Evolutionary conservation across 768 basidiomycete genomes (phyloP).

Genomic region (Rhodotorula taiwanensis): DNA sequence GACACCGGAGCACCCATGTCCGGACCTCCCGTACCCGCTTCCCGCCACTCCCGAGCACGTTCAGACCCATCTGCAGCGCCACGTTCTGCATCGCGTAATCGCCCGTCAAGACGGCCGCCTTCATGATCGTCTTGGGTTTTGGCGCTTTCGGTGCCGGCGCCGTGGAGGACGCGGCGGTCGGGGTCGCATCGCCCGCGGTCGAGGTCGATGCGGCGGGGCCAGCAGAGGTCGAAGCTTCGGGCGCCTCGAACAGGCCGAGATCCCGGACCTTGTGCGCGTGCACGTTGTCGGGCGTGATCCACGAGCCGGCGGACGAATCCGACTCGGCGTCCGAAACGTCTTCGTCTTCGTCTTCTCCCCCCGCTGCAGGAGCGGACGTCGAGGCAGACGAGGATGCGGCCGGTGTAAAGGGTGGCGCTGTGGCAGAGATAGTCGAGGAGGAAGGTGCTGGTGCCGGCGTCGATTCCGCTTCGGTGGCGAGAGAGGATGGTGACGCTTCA

Average conservation of each 20-base stretch:
- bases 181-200: background rate
- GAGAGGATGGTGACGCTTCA: background rate
- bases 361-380: slow-evolving; percentile 1
- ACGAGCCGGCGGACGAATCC: slow-evolving; percentile 75
- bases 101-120: slow-evolving; percentile 88
- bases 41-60: slow-evolving; percentile 80
- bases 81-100: slow-evolving; percentile 99
- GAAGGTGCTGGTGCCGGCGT: background rate
- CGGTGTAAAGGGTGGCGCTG: background rate
- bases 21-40: slow-evolving; percentile 83
- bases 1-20: slow-evolving; percentile 92
- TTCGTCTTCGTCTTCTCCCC: slow-evolving; percentile 51
- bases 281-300: slow-evolving; percentile 92
- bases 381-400: no score
- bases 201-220: background rate
- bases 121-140: slow-evolving; percentile 45
- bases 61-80: slow-evolving; percentile 84
- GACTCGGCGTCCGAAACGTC: slow-evolving; percentile 51
- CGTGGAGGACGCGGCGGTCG: background rate
- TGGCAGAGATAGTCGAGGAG: background rate
- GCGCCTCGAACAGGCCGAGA: slow-evolving; percentile 68
- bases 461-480: background rate
- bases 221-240: slow-evolving; percentile 28
- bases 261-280: slow-evolving; percentile 77
- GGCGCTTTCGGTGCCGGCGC: slow-evolving; percentile 37